phyloP scores from a whole-genome alignment of 805 yeast genomes.

The Candida rishiriensis region DNA sequence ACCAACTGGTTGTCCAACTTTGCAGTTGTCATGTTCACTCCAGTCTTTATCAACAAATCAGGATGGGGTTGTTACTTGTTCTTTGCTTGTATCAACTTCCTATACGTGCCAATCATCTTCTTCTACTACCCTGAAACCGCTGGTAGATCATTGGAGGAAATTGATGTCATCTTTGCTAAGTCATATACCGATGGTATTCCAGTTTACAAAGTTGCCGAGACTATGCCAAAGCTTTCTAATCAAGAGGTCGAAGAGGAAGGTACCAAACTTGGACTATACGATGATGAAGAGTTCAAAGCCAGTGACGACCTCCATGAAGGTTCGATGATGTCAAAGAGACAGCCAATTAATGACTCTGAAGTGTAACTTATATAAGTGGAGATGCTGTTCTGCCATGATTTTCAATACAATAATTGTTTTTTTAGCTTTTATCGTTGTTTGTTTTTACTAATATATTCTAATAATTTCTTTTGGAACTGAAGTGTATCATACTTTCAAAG shows the following conservation, averaged over 20 bases:
- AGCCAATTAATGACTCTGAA: background rate
- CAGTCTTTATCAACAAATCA: constrained; percentile 46
- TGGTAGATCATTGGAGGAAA: constrained; percentile 70
- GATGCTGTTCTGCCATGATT: background rate
- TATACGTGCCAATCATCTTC: constrained; percentile 58
- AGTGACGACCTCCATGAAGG: constrained; percentile 11
- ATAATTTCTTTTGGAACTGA: too few relatives aligned
- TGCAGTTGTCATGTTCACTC: constrained; percentile 66
- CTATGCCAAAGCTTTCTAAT: constrained; percentile 53
- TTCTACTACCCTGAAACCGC: constrained; percentile 76
- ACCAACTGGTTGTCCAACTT: constrained; percentile 70
- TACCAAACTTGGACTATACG: constrained; percentile 47
- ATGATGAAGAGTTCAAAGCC: constrained; percentile 17
- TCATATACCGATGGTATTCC: constrained; percentile 50
- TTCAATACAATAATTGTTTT: background rate
- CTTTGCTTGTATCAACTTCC: constrained; percentile 60
- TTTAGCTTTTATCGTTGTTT: background rate
- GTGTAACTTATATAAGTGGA: background rate
- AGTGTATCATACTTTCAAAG: too few relatives aligned
- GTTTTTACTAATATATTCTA: background rate
- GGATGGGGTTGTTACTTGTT: constrained; percentile 66
- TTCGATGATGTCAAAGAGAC: background rate
- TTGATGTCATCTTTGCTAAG: constrained; percentile 66
- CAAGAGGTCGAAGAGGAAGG: constrained; percentile 60
- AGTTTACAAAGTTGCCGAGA: constrained; percentile 60